Conservation (phyloP, 495 filamentous ascomycete species). For the Penicillium turbatum region DNA sequence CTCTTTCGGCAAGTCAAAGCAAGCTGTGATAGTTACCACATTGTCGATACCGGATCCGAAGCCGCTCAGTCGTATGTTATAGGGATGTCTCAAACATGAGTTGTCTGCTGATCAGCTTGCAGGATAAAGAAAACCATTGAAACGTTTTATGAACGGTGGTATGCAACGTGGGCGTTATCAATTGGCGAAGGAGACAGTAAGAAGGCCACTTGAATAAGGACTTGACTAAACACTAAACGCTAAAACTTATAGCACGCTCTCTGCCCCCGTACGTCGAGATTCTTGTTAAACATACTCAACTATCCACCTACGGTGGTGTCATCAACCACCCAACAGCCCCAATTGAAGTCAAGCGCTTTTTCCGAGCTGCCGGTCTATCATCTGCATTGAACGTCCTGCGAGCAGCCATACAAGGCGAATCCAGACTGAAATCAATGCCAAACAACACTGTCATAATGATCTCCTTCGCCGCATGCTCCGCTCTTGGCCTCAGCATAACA, state of each 20-base stretch:
- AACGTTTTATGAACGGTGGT: constrained; percentile 59
- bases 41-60: constrained; percentile 46
- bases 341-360: constrained; percentile 64
- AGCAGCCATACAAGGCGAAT: constrained; percentile 66
- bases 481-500: constrained; percentile 58
- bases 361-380: constrained; percentile 63
- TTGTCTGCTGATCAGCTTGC: neutral
- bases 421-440: constrained; percentile 66
- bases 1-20: constrained; percentile 56
- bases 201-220: constrained; percentile 5
- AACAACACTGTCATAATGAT: constrained; percentile 78
- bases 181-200: constrained; percentile 55
- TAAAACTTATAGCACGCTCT: constrained; percentile 43
- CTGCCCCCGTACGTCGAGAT: constrained; percentile 73
- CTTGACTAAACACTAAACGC: neutral
- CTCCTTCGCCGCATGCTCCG: constrained; percentile 68
- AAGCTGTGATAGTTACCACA: constrained; percentile 57
- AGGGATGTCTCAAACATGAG: neutral
- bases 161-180: constrained; percentile 54
- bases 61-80: constrained; percentile 51
- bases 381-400: constrained; percentile 70
- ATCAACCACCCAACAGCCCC: constrained; percentile 73
- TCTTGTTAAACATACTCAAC: constrained; percentile 63
- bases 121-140: constrained; percentile 59
- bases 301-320: constrained; percentile 69